These are phyloP conservation scores for Sechiopsis laciniata DNA, from an alignment of 306 rosid genomes.

Conservation along the genomic window DNA sequence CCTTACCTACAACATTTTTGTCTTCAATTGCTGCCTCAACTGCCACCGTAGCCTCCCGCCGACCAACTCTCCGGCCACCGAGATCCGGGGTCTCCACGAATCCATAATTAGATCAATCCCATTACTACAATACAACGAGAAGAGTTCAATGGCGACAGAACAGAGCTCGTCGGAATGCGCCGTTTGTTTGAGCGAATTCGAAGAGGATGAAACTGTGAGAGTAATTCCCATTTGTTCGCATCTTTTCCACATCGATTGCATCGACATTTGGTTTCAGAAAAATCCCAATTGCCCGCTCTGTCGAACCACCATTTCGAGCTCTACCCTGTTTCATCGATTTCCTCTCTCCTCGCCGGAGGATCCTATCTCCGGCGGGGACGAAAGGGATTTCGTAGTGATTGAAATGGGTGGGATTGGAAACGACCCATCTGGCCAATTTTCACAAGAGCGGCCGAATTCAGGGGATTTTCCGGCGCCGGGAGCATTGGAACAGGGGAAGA, in stretches of 20 bases:
- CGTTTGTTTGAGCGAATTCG: conserved; percentile 78
- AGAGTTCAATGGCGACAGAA: not conserved
- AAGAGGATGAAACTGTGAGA: conserved; percentile 65
- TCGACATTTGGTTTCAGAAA: conserved; percentile 84
- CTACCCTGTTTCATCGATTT: conserved; percentile 35
- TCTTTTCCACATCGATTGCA: conserved; percentile 82
- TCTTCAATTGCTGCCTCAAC: conserved; percentile 86
- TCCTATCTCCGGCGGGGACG: conserved; percentile 37
- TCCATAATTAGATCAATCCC: conserved; percentile 76
- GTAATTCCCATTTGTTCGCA: conserved; percentile 78
- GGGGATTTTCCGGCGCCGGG: conserved; percentile 25
- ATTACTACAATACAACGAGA: conserved; percentile 36
- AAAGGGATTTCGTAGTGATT: conserved; percentile 63
- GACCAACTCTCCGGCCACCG: conserved; percentile 32
- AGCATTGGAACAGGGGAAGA: conserved; percentile 33
- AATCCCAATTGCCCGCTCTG: conserved; percentile 95
- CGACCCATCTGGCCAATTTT: conserved; percentile 6
- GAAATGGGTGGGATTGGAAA: conserved; percentile 44
- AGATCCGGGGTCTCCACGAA: conserved; percentile 65
- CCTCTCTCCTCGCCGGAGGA: conserved; percentile 34
- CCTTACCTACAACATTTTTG: conserved; percentile 84
- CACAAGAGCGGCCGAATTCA: conserved; percentile 19
- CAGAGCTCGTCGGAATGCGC: conserved; percentile 55
- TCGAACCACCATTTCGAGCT: conserved; percentile 58
- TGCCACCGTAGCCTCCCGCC: conserved; percentile 72